Conservation (phyloP, 148 eudicot species). For the Amaranthus cruentus region DNA sequence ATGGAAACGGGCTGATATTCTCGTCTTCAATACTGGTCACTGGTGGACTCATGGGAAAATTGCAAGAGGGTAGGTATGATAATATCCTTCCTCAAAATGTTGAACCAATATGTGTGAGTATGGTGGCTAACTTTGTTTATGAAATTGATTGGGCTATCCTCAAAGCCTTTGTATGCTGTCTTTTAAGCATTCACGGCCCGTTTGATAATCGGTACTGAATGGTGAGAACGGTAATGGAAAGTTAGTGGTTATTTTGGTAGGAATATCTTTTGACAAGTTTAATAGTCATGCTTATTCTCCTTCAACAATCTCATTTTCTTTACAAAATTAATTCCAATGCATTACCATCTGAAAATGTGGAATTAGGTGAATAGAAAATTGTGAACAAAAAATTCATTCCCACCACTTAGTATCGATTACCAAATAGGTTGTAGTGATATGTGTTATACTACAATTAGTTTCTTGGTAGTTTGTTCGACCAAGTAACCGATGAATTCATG, state of each 20-base stretch:
- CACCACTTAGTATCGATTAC: too few species aligned
- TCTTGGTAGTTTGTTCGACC: background rate
- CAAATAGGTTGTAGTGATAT: background rate
- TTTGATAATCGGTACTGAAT: too few species aligned
- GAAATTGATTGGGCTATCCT: background rate
- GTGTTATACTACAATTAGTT: background rate
- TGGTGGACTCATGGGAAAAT: conserved; percentile 99
- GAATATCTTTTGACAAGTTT: too few species aligned
- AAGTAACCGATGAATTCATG: background rate
- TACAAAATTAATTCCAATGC: too few species aligned
- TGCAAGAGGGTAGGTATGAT: conserved; percentile 74
- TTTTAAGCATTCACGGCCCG: background rate
- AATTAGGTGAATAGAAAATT: too few species aligned
- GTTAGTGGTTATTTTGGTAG: too few species aligned
- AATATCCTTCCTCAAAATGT: background rate
- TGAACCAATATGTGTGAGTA: background rate
- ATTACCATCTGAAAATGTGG: too few species aligned
- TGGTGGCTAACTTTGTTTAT: background rate
- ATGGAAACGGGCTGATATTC: conserved; percentile 88
- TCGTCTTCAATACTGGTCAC: conserved; percentile 91
- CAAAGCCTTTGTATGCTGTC: background rate
- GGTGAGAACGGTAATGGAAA: too few species aligned
- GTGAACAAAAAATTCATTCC: too few species aligned
- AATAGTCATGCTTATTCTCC: too few species aligned
- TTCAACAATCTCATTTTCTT: too few species aligned